A percentile compares a stretch with the other conserved stretches of the same genome.
These are phyloP conservation scores for Ascobolus immersus DNA, from an alignment of 495 filamentous ascomycete species.

Conservation along the genomic window DNA sequence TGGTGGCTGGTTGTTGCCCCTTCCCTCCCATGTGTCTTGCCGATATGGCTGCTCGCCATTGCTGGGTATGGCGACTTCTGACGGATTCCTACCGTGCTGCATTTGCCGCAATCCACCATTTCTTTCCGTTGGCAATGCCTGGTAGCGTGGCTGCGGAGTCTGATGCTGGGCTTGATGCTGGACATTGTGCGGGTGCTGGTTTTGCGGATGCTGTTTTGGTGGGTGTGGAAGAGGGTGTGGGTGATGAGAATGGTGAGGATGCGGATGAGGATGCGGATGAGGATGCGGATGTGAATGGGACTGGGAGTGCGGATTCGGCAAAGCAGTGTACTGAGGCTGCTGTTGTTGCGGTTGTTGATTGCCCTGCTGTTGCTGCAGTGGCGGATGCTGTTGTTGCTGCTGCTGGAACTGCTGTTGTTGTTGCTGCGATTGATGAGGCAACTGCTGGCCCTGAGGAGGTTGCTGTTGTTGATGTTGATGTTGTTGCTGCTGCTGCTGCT, in stretches of 20 bases:
- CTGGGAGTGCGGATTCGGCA: no score
- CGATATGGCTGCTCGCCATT: no score
- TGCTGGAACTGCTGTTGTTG: constrained; percentile 11
- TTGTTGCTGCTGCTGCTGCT: constrained; percentile 3
- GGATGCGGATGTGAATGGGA: neutral
- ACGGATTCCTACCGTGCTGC: no score
- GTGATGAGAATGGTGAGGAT: neutral
- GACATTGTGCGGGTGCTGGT: no score
- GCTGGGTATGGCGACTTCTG: no score
- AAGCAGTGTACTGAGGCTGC: no score
- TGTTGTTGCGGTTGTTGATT: constrained; percentile 13
- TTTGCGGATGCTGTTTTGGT: no score
- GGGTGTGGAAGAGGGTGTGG: no score
- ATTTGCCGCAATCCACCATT: no score
- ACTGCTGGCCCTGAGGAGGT: constrained; percentile 1
- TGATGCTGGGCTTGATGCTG: neutral
- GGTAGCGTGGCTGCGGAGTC: neutral
- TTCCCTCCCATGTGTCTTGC: no score
- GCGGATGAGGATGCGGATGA: neutral
- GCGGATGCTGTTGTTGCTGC: constrained; percentile 14
- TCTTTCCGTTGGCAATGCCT: no score
- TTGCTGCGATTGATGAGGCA: constrained; percentile 7
- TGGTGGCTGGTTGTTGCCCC: no score
- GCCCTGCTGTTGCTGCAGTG: constrained; percentile 30
- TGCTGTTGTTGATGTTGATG: constrained; percentile 6